Evolutionary conservation across 2,329 filamentous ascomycete species (phyloP).

Genomic region (Pseudogymnoascus sp.): DNA sequence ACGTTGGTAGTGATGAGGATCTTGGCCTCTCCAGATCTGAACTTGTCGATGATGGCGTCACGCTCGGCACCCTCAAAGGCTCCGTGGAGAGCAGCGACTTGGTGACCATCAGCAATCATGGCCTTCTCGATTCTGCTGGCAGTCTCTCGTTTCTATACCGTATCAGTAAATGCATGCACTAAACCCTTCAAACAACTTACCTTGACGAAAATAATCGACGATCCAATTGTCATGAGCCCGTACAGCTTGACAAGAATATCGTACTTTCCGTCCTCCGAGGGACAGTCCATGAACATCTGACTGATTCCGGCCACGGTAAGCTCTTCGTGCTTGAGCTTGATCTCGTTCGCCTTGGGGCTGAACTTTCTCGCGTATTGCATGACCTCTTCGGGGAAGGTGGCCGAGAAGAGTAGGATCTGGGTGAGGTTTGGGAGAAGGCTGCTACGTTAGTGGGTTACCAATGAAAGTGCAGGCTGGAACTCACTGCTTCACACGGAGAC

Average conservation of each 20-base stretch:
- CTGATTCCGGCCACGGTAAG: conserved; percentile 95
- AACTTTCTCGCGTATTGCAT: conserved; percentile 76
- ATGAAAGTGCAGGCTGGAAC: conserved; percentile 26
- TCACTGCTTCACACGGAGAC: conserved; percentile 77
- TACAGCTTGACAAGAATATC: conserved; percentile 85
- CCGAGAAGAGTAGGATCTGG: conserved; percentile 94
- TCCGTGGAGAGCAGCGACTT: conserved; percentile 82
- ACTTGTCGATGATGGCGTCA: conserved; percentile 76
- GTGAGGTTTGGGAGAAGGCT: conserved; percentile 56
- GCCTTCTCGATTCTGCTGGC: conserved; percentile 76
- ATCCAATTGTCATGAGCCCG: conserved; percentile 90
- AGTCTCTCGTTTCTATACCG: conserved; percentile 66
- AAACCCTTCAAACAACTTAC: conserved; percentile 38
- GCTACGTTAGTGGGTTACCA: conserved; percentile 14
- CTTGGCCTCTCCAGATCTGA: conserved; percentile 80
- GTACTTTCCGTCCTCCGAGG: conserved; percentile 75
- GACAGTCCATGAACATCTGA: conserved; percentile 94
- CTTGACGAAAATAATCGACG: conserved; percentile 96
- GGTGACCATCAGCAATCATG: conserved; percentile 84
- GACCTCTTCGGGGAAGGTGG: conserved; percentile 83
- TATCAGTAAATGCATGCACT: neutral
- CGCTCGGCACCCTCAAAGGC: conserved; percentile 76
- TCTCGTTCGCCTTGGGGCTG: conserved; percentile 75
- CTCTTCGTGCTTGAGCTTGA: conserved; percentile 82
- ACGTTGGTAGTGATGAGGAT: conserved; percentile 98